Evolutionary conservation across 2,329 filamentous ascomycete genomes (phyloP).

Genomic region (Hypoxylon sp.): DNA sequence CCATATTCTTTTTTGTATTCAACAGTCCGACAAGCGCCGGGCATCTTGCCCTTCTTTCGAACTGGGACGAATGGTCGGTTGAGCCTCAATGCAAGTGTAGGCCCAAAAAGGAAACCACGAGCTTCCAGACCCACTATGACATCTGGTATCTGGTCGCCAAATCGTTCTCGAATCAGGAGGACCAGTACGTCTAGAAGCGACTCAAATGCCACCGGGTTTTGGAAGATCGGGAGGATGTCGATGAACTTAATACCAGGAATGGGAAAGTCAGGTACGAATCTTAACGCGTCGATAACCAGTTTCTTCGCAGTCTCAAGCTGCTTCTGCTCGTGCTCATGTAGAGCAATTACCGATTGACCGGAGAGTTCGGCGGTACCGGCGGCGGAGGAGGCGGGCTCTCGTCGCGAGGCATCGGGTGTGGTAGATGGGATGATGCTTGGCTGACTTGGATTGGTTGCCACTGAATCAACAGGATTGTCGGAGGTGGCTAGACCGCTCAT

Average conservation of each 20-base stretch:
- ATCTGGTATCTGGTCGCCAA: conserved; percentile 78
- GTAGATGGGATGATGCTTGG: conserved; percentile 53
- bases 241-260: conserved; percentile 94
- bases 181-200: conserved; percentile 87
- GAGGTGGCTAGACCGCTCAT: conserved; percentile 56
- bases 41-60: conserved; percentile 95
- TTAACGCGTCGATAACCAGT: conserved; percentile 78
- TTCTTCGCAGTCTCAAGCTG: conserved; percentile 53
- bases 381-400: conserved; percentile 74
- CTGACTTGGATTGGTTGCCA: conserved; percentile 55
- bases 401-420: conserved; percentile 72
- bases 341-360: conserved; percentile 73
- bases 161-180: conserved; percentile 79
- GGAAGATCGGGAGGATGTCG: conserved; percentile 97
- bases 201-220: conserved; percentile 79
- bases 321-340: conserved; percentile 50
- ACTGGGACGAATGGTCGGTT: conserved; percentile 92
- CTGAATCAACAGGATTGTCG: conserved; percentile 56
- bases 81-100: conserved; percentile 85
- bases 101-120: conserved; percentile 95
- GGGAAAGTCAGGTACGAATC: conserved; percentile 93
- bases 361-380: conserved; percentile 75
- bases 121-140: conserved; percentile 95
- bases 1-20: conserved; percentile 97
- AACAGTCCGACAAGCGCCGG: conserved; percentile 87